Base-by-base conservation (phyloP, 345 rosid genomes). In the Angophora floribunda region DNA sequence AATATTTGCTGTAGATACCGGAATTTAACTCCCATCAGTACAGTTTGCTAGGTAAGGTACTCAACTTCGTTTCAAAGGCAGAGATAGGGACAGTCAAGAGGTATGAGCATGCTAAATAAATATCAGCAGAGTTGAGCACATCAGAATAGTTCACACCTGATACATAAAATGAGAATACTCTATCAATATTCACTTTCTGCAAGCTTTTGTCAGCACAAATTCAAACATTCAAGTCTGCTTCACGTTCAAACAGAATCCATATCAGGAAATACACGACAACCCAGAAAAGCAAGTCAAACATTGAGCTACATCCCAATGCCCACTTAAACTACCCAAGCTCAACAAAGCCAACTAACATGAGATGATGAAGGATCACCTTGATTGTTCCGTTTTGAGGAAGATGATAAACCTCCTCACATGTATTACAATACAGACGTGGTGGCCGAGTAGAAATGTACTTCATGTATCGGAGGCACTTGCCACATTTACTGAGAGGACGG, bases 381-480 rank as follows among this genome's bases (percentile, higher is more conserved):
- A 97, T 91, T 88, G 96, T 90, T 65, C 99, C 99, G 88, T 93
- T 97, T 59, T 96, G 98, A 84, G 99, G 99, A 94, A 97, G 98
- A 89, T 96, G 93, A 90, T 97, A 96, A 88, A 97, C 99, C 91
- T 97, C 99, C 91, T 97, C 99, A 30, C 99, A 97, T 86, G 94
- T 96, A 87, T 96, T 95, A 86, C 99, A 97, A 91, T 94, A 97
- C 49, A 97, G 92, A 70, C 99, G 98, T 7, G 96, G 89, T 51
- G 99, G 99, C 87, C 93, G 95, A 63, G 94, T 89, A 78, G 98
- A 95, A 90, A 97, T 95, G 92, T 96, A 93, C 90, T 96, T 97
- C 99, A 97, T 96, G 94, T 97, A 97, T 86, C 99, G 95, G 91
- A 96, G 91, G 92, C 98, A 97, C 93, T 97, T 97, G 89, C 99